Conservation (phyloP, 495 filamentous ascomycete species). For the Talaromyces trachyspermus region DNA sequence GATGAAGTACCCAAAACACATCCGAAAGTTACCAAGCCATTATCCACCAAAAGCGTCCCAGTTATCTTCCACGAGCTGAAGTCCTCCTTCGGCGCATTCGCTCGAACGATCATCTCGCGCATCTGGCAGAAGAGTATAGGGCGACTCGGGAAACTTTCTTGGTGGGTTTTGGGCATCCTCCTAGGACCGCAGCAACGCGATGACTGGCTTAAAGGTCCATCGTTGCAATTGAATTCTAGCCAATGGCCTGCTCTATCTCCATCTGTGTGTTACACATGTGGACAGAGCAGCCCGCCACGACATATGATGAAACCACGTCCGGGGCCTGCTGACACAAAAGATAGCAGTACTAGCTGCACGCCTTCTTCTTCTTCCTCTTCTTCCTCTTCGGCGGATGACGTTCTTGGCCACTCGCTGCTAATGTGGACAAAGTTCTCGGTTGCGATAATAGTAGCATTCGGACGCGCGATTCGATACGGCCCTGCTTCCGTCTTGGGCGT, state of each 20-base stretch:
- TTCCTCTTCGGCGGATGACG: no score
- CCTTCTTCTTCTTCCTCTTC: no score
- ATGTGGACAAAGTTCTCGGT: conserved; percentile 28
- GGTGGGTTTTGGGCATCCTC: conserved; percentile 12
- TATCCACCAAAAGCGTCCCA: no score
- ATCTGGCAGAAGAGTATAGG: conserved; percentile 14
- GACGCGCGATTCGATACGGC: conserved; percentile 24
- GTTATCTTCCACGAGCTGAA: not conserved
- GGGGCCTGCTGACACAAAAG: no score
- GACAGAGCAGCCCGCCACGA: not conserved
- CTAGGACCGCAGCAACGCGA: conserved; percentile 5
- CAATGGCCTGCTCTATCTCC: not conserved
- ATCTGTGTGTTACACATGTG: not conserved
- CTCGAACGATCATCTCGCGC: conserved; percentile 18
- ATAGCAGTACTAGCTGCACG: no score
- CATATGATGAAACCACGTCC: not conserved
- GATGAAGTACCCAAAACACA: no score
- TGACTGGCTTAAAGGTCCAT: not conserved
- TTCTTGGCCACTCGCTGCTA: conserved; percentile 6
- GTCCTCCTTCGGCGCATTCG: conserved; percentile 7
- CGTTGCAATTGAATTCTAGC: not conserved
- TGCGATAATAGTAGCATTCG: conserved; percentile 24
- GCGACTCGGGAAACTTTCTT: conserved; percentile 9
- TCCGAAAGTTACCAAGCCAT: no score
- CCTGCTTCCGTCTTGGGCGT: conserved; percentile 16